Evolutionary conservation across 768 basidiomycete genomes (phyloP).

Genomic region (Stropharia rugosoannulata): DNA sequence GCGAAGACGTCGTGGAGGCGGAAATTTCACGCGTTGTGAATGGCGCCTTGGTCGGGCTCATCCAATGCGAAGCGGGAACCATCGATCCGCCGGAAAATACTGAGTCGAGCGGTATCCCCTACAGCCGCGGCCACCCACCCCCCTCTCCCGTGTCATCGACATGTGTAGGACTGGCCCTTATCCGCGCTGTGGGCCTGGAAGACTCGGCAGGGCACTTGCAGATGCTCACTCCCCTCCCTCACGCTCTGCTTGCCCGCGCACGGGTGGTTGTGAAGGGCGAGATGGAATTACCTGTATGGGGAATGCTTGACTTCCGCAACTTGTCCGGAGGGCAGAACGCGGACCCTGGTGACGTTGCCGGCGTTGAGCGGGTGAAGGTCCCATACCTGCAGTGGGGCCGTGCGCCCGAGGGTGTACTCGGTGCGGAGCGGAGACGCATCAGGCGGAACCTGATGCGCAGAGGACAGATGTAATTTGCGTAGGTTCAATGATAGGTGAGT

Average conservation of each 20-base stretch:
- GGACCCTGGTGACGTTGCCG: slow-evolving; percentile 33
- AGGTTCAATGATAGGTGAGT: background rate
- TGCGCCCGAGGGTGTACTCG: slow-evolving; percentile 55
- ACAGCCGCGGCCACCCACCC: slow-evolving; percentile 50
- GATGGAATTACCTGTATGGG: slow-evolving; percentile 85
- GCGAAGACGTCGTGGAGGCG: slow-evolving; percentile 72
- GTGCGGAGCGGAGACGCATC: slow-evolving; percentile 69
- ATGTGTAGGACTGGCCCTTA: slow-evolving; percentile 76
- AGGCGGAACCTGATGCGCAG: slow-evolving; percentile 87
- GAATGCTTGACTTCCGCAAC: slow-evolving; percentile 71
- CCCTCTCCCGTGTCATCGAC: slow-evolving; percentile 61
- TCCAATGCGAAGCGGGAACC: slow-evolving; percentile 48
- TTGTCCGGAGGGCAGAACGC: slow-evolving; percentile 17
- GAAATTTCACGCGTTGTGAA: slow-evolving; percentile 77
- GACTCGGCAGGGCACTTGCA: slow-evolving; percentile 46
- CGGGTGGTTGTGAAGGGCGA: slow-evolving; percentile 80
- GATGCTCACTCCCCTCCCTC: slow-evolving; percentile 76
- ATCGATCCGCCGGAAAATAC: slow-evolving; percentile 25
- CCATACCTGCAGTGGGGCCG: slow-evolving; percentile 83
- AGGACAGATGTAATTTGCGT: slow-evolving; percentile 55
- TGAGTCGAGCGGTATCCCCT: slow-evolving; percentile 39
- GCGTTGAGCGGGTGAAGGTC: slow-evolving; percentile 53
- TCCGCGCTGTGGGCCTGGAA: slow-evolving; percentile 49
- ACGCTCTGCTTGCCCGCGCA: slow-evolving; percentile 37
- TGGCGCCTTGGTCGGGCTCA: slow-evolving; percentile 76